These are phyloP conservation scores for Coemansia furcata DNA, from an alignment of 192 early-diverging fungal species.

Conservation along the genomic window DNA sequence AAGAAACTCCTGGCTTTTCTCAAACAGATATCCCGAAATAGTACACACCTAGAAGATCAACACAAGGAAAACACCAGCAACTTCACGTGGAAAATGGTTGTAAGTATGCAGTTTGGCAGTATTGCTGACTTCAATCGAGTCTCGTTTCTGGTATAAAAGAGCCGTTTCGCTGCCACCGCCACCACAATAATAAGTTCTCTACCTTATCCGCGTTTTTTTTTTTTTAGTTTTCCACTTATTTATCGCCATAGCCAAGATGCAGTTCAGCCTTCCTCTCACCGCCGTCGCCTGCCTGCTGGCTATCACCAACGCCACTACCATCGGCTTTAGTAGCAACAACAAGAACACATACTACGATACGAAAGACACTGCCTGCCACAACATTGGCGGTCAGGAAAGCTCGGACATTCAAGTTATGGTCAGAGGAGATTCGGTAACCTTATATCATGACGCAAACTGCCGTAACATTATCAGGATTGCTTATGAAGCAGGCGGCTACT, in stretches of 20 bases:
- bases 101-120: no score
- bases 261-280: background rate
- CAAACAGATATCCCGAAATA: no score
- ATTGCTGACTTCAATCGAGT: no score
- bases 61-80: no score
- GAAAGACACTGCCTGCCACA: background rate
- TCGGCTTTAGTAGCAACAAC: background rate
- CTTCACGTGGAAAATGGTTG: no score
- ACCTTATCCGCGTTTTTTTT: background rate
- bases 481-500: background rate
- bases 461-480: background rate
- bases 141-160: background rate
- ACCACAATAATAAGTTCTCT: background rate
- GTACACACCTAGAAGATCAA: no score
- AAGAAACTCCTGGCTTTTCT: no score
- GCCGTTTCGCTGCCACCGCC: background rate
- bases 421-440: background rate
- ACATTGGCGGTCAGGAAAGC: background rate
- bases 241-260: background rate
- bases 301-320: background rate
- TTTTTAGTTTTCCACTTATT: background rate
- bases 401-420: background rate
- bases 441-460: background rate
- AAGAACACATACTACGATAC: background rate
- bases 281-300: background rate